Conservation (phyloP, 2,329 filamentous ascomycete species). For the Diaporthe sp. region DNA sequence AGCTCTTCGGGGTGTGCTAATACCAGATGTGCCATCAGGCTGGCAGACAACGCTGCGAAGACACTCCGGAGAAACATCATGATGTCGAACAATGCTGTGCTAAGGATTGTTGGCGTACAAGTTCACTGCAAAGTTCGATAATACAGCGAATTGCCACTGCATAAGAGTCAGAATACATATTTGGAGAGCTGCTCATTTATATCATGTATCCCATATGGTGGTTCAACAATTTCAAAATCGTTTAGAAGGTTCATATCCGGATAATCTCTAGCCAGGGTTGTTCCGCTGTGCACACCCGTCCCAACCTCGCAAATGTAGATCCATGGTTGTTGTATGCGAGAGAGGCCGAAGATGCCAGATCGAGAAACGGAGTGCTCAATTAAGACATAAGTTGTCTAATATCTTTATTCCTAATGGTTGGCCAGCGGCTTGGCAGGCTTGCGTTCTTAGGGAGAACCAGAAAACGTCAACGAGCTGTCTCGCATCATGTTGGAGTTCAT, state of each 20-base stretch:
- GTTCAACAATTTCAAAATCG: slow-evolving; percentile 4
- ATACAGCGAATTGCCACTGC: background rate
- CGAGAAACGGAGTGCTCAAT: slow-evolving; percentile 2
- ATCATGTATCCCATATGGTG: background rate
- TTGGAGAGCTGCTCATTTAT: background rate
- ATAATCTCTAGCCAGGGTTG: slow-evolving; percentile 3
- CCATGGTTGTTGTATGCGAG: background rate
- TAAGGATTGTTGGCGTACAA: too few species aligned
- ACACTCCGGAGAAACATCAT: background rate
- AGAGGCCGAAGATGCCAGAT: slow-evolving; percentile 22
- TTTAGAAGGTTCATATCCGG: slow-evolving; percentile 6
- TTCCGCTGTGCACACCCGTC: background rate
- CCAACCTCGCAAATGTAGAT: background rate
- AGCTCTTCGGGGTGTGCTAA: slow-evolving; percentile 47
- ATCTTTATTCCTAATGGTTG: slow-evolving; percentile 19
- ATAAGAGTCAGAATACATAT: too few species aligned
- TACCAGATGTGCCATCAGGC: slow-evolving; percentile 26
- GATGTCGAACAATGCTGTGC: background rate
- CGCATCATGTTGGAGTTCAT: background rate
- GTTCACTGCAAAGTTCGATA: too few species aligned
- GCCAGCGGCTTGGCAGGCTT: background rate
- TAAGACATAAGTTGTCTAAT: background rate
- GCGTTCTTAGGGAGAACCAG: background rate
- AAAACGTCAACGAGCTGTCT: background rate
- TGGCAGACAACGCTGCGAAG: background rate